Percentiles rank a stretch among this genome's conserved stretches.
These are phyloP conservation scores for Camellia oleifera DNA, from an alignment of 179 eudicot genomes.

Conservation along the genomic window DNA sequence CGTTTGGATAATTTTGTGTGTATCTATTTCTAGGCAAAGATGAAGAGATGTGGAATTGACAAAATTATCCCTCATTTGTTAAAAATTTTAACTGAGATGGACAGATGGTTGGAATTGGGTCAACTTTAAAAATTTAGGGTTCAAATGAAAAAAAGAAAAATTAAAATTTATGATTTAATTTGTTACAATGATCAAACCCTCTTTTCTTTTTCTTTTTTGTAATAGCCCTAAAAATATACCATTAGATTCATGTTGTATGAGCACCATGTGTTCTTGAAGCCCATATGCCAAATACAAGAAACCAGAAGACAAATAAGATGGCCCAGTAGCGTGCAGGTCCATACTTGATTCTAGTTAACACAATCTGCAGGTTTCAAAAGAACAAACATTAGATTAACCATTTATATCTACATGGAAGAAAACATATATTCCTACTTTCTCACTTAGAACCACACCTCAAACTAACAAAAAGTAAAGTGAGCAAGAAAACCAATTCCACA, in stretches of 20 bases:
- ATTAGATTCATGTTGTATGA: constrained; percentile 48
- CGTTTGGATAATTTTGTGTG: too few relatives aligned
- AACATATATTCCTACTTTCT: background rate
- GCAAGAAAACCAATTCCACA: background rate
- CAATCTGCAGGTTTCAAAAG: constrained; percentile 54
- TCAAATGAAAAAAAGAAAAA: too few relatives aligned
- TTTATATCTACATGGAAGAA: background rate
- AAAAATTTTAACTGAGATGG: too few relatives aligned
- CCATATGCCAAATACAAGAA: constrained; percentile 31
- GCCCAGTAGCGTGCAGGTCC: constrained; percentile 99
- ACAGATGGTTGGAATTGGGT: too few relatives aligned
- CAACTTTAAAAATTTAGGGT: too few relatives aligned
- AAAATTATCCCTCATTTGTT: too few relatives aligned
- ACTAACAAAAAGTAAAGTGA: background rate
- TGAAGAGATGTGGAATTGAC: too few relatives aligned
- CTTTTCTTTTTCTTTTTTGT: too few relatives aligned
- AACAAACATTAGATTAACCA: background rate
- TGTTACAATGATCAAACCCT: too few relatives aligned
- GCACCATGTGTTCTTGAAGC: constrained; percentile 73
- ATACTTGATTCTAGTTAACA: constrained; percentile 79
- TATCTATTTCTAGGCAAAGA: too few relatives aligned
- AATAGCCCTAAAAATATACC: background rate
- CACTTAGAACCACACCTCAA: background rate
- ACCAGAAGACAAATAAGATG: constrained; percentile 55
- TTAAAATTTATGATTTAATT: too few relatives aligned